Evolutionary conservation across 2,329 filamentous ascomycete genomes (phyloP).

Genomic region (Trichoderma arundinaceum): DNA sequence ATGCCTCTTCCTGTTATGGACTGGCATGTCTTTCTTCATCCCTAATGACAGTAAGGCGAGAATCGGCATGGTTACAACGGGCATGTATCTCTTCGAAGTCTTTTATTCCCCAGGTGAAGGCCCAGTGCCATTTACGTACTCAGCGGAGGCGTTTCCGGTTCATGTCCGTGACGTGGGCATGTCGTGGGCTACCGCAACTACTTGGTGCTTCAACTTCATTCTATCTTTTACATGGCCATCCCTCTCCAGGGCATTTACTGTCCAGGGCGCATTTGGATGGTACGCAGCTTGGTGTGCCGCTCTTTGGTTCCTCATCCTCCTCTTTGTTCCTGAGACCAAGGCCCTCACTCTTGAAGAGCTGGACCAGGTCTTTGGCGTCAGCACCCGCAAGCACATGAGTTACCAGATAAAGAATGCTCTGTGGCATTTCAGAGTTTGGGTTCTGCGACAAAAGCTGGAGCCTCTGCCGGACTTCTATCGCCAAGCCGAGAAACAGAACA

Average conservation of each 20-base stretch:
- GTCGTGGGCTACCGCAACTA: constrained; percentile 48
- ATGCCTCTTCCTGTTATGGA: constrained; percentile 44
- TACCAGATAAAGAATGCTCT: constrained; percentile 45
- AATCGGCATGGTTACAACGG: constrained; percentile 44
- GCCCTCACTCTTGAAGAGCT: constrained; percentile 58
- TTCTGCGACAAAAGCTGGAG: constrained; percentile 32
- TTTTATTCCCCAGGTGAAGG: constrained; percentile 47
- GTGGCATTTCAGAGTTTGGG: constrained; percentile 32
- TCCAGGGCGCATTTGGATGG: constrained; percentile 47
- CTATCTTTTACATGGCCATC: constrained; percentile 42
- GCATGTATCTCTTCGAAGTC: constrained; percentile 47
- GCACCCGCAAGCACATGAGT: constrained; percentile 47
- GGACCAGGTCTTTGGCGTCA: constrained; percentile 55
- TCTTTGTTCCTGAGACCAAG: constrained; percentile 58
- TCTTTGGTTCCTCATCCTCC: constrained; percentile 55
- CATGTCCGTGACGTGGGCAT: constrained; percentile 48
- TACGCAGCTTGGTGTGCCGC: constrained; percentile 56
- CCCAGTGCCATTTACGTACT: constrained; percentile 48
- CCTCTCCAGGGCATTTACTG: constrained; percentile 43
- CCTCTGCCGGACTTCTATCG: constrained; percentile 32
- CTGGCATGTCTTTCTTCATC: constrained; percentile 42
- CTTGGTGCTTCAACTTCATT: constrained; percentile 41
- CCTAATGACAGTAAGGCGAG: constrained; percentile 35
- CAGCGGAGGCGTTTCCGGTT: constrained; percentile 47
- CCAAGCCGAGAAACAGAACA: constrained; percentile 17